Percentiles rank a stretch among this genome's conserved stretches.
phyloP scores from a whole-genome alignment of 805 yeast species.

The Schizosaccharomyces lindneri region DNA sequence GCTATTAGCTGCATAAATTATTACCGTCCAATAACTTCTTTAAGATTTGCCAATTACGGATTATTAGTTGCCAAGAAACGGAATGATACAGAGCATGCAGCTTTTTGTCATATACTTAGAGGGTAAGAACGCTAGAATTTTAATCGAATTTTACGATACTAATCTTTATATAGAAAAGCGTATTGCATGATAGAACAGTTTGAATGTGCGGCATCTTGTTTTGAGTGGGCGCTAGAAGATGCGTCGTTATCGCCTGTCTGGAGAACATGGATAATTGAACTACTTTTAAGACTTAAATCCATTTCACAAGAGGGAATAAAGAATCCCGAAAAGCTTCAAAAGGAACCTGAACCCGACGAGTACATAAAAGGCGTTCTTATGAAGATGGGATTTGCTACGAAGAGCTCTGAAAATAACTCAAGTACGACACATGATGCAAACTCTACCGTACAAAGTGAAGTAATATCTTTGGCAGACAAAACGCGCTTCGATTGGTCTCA shows the following conservation, averaged over 20 bases:
- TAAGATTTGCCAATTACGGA: neutral
- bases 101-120: neutral
- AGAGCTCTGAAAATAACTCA: neutral
- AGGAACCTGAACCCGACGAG: no score
- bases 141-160: no score
- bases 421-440: neutral
- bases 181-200: neutral
- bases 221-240: neutral
- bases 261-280: no score
- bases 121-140: neutral
- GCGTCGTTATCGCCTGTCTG: no score
- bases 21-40: neutral
- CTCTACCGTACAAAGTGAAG: neutral
- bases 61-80: neutral
- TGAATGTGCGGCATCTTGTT: neutral
- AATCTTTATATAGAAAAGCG: neutral
- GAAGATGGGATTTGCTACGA: no score
- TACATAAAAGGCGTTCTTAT: no score
- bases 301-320: no score
- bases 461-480: neutral
- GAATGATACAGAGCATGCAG: neutral
- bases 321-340: no score
- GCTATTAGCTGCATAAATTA: neutral
- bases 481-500: constrained; percentile 54
- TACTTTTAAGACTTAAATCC: no score